Evolutionary conservation across 2,329 filamentous ascomycete species (phyloP).

Genomic region (Coniochaeta hoffmannii): DNA sequence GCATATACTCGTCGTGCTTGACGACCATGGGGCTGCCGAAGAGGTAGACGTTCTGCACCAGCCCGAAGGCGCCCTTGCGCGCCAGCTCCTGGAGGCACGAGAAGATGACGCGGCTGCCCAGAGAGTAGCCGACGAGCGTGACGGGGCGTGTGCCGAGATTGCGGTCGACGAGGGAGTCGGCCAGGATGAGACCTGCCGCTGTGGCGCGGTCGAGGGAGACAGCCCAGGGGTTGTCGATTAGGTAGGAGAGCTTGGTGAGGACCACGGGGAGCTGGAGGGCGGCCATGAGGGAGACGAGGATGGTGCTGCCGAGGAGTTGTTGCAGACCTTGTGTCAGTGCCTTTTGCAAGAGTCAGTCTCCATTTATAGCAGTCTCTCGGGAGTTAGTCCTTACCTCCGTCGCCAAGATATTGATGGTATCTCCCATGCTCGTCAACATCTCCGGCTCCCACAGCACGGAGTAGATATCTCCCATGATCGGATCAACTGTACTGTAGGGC

Average conservation of each 20-base stretch:
- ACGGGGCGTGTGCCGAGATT: conserved; percentile 87
- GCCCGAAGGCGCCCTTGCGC: conserved; percentile 71
- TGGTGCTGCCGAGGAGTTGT: conserved; percentile 85
- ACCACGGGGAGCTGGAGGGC: conserved; percentile 88
- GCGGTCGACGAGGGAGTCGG: conserved; percentile 85
- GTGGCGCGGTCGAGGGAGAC: conserved; percentile 91
- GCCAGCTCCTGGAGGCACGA: conserved; percentile 83
- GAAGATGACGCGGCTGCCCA: conserved; percentile 88
- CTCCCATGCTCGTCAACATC: conserved; percentile 95
- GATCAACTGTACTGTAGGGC: conserved; percentile 92
- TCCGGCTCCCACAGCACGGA: conserved; percentile 97
- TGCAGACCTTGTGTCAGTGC: conserved; percentile 94
- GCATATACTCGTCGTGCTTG: conserved; percentile 82
- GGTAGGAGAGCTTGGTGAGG: conserved; percentile 85
- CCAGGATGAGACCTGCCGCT: conserved; percentile 81
- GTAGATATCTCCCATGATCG: conserved; percentile 97
- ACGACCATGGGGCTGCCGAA: conserved; percentile 90
- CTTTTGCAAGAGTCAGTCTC: conserved; percentile 32
- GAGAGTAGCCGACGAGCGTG: conserved; percentile 89
- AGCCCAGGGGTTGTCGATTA: conserved; percentile 98
- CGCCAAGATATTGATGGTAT: conserved; percentile 95
- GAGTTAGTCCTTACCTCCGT: conserved; percentile 67
- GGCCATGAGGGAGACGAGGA: conserved; percentile 84
- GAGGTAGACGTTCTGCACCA: conserved; percentile 91
- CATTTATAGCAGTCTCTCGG: background rate